phyloP scores from a whole-genome alignment of 176 grass and related monocot genomes.

The Aegilops bicornis region DNA sequence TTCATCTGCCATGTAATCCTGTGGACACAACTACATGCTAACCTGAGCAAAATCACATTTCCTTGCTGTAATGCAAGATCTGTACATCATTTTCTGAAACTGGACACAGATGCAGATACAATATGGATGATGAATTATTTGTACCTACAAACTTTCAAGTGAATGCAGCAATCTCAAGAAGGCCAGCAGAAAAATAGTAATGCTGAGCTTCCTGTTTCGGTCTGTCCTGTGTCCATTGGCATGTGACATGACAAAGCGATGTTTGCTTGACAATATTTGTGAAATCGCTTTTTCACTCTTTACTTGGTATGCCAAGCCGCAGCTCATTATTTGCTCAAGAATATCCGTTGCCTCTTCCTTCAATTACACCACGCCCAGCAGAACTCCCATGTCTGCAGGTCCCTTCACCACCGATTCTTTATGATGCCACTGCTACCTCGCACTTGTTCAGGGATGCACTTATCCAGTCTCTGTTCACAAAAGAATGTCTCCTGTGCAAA shows the following conservation, averaged over 20 bases:
- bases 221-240: neutral
- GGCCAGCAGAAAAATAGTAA: conserved; percentile 10
- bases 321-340: neutral
- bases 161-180: neutral
- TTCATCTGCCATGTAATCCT: neutral
- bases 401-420: conserved; percentile 1
- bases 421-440: neutral
- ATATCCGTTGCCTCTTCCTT: neutral
- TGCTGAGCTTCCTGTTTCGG: neutral
- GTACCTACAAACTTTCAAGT: too few relatives aligned
- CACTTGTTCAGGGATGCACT: neutral
- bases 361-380: neutral
- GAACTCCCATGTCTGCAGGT: neutral
- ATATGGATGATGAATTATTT: too few relatives aligned
- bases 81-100: conserved; percentile 21
- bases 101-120: neutral
- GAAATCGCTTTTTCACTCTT: neutral
- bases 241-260: neutral
- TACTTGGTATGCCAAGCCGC: neutral
- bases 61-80: conserved; percentile 1
- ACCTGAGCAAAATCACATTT: neutral
- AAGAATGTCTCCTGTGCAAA: conserved; percentile 25
- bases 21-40: neutral
- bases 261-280: conserved; percentile 2
- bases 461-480: neutral